Conservation (phyloP, 148 eudicot genomes). For the Chenopodium quinoa region DNA sequence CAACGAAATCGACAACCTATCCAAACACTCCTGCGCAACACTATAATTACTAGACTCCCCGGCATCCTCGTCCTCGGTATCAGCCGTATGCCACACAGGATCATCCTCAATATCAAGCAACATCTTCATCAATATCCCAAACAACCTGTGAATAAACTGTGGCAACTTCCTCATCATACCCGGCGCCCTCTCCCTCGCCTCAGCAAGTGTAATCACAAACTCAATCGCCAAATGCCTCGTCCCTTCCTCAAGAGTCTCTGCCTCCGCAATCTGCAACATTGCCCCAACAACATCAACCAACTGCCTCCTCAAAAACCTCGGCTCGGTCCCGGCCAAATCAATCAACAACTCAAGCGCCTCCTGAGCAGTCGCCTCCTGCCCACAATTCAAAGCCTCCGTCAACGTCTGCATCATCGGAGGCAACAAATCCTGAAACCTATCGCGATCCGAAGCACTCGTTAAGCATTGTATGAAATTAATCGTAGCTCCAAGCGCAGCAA, state of each 20-base stretch:
- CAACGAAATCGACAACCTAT: conserved; percentile 42
- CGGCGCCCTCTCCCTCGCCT: conserved; percentile 55
- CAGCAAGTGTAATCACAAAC: conserved; percentile 52
- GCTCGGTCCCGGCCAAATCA: conserved; percentile 83
- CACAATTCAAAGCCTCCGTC: conserved; percentile 67
- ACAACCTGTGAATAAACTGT: conserved; percentile 46
- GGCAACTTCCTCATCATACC: conserved; percentile 73
- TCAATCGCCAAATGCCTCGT: conserved; percentile 75
- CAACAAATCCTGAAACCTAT: conserved; percentile 72
- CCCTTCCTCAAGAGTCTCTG: conserved; percentile 70
- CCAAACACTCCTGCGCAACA: conserved; percentile 49
- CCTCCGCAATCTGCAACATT: conserved; percentile 90
- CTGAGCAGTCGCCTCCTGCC: conserved; percentile 80
- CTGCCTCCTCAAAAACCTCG: conserved; percentile 72
- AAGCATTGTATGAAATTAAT: conserved; percentile 79
- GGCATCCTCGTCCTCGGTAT: conserved; percentile 40
- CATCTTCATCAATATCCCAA: conserved; percentile 44
- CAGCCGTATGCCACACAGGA: conserved; percentile 40
- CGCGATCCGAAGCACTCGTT: conserved; percentile 51
- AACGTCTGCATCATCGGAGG: conserved; percentile 85
- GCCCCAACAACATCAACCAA: conserved; percentile 80
- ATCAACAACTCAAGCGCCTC: conserved; percentile 78
- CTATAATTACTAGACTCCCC: conserved; percentile 43
- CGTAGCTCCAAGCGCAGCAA: conserved; percentile 74
- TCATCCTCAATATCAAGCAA: conserved; percentile 47